These are phyloP conservation scores for Pinus taeda DNA, from an alignment of 75 land plant species.

Conservation along the genomic window DNA sequence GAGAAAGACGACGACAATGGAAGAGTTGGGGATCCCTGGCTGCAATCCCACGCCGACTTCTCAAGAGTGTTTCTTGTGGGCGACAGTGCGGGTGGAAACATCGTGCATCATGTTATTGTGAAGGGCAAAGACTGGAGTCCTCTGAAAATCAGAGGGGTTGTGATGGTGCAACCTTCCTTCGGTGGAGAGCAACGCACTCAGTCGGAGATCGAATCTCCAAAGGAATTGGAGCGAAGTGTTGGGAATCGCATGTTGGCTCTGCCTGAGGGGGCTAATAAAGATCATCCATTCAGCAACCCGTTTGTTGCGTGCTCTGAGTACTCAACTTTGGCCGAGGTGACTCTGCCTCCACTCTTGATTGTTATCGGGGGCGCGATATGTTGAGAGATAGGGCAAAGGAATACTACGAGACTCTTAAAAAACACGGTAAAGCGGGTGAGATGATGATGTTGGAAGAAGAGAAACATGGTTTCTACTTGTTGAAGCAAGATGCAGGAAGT, in stretches of 20 bases:
- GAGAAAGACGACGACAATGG: neutral
- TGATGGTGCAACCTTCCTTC: slow-evolving; percentile 10
- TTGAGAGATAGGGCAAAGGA: neutral
- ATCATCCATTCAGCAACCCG: neutral
- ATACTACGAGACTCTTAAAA: neutral
- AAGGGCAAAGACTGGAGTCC: neutral
- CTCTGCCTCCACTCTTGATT: slow-evolving; percentile 2
- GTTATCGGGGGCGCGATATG: slow-evolving; percentile 6
- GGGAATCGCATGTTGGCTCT: neutral
- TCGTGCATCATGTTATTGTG: slow-evolving; percentile 42
- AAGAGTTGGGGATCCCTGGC: neutral
- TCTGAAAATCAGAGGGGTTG: neutral
- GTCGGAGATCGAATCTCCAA: neutral
- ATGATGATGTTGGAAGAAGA: neutral
- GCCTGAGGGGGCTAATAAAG: neutral
- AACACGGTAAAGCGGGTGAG: neutral
- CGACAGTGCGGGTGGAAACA: slow-evolving; percentile 54
- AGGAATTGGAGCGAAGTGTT: neutral
- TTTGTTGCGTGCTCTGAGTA: neutral
- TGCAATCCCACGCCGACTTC: slow-evolving; percentile 7
- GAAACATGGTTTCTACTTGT: neutral
- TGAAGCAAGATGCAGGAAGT: neutral
- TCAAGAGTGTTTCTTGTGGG: slow-evolving; percentile 30
- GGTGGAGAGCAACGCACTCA: neutral
- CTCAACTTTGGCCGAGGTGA: neutral